Evolutionary conservation across 2,329 filamentous ascomycete species (phyloP).

Genomic region (Annulohypoxylon truncatum): DNA sequence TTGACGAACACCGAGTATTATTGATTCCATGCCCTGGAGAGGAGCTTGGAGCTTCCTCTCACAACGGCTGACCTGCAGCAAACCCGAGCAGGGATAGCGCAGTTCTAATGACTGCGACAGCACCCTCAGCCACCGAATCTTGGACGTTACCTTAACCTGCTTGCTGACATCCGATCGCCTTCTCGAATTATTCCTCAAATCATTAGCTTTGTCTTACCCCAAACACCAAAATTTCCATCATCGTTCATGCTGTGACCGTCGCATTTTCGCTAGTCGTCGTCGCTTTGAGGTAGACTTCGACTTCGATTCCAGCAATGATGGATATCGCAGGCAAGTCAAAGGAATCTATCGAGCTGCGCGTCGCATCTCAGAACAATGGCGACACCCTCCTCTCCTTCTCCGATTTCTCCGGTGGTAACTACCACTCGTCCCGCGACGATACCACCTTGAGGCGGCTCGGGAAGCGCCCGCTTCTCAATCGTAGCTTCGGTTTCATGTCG

Average conservation of each 20-base stretch:
- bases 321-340: conserved; percentile 11
- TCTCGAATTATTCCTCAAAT: conserved; percentile 7
- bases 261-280: not conserved
- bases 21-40: not conserved
- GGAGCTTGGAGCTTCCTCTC: not conserved
- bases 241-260: not conserved
- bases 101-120: conserved; percentile 2
- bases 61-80: conserved; percentile 7
- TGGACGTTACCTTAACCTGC: conserved; percentile 7
- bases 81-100: not conserved
- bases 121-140: not conserved
- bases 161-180: conserved; percentile 16
- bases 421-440: conserved; percentile 11
- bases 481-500: conserved; percentile 42
- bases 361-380: not conserved
- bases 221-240: not conserved
- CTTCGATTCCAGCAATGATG: not conserved
- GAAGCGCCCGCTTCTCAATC: conserved; percentile 34
- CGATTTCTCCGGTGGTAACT: conserved; percentile 12
- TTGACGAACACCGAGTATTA: not conserved
- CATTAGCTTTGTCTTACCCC: not conserved
- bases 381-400: conserved; percentile 4
- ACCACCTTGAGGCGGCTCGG: conserved; percentile 28
- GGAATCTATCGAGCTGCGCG: conserved; percentile 27
- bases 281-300: not conserved